A percentile compares a stretch with the other conserved stretches of the same genome.
phyloP scores from a whole-genome alignment of 805 yeast species.

The Monosporozyma unispora region DNA sequence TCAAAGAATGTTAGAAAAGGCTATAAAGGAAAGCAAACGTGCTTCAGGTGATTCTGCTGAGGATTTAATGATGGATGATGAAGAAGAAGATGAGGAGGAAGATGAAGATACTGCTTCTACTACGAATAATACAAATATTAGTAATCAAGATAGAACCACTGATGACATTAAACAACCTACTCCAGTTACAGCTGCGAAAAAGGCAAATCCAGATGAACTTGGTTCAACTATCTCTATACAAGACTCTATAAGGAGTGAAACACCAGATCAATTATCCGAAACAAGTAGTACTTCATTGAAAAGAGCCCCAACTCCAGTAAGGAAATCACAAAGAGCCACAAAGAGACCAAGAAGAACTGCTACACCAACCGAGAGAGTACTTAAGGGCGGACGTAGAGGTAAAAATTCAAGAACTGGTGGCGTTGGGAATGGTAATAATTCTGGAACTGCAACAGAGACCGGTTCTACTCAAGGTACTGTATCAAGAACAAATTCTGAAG shows the following conservation, averaged over 20 bases:
- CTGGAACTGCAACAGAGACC: conserved; percentile 10
- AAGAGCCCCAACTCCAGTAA: not conserved
- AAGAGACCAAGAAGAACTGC: conserved; percentile 10
- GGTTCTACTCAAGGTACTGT: conserved; percentile 9
- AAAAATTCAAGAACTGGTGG: not conserved
- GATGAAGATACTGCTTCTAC: not conserved
- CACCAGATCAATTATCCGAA: conserved; percentile 1
- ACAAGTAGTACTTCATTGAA: not conserved
- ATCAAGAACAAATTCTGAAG: conserved; percentile 23
- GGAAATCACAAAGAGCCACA: conserved; percentile 8
- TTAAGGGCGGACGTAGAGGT: conserved; percentile 5
- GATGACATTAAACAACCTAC: not conserved
- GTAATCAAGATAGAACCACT: not conserved
- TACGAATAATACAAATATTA: not conserved
- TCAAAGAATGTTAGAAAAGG: conserved; percentile 35
- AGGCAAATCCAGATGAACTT: not conserved
- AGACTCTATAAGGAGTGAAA: not conserved
- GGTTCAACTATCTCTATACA: not conserved
- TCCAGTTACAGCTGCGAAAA: not conserved
- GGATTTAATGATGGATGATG: not conserved
- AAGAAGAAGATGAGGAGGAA: conserved; percentile 3
- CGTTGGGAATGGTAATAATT: not conserved
- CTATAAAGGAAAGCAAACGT: conserved; percentile 33
- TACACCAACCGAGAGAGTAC: conserved; percentile 14
- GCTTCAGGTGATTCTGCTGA: conserved; percentile 24